A percentile compares a stretch with the other conserved stretches of the same genome.
phyloP scores from a whole-genome alignment of 208 protist species.

The Crithidia bombi region DNA sequence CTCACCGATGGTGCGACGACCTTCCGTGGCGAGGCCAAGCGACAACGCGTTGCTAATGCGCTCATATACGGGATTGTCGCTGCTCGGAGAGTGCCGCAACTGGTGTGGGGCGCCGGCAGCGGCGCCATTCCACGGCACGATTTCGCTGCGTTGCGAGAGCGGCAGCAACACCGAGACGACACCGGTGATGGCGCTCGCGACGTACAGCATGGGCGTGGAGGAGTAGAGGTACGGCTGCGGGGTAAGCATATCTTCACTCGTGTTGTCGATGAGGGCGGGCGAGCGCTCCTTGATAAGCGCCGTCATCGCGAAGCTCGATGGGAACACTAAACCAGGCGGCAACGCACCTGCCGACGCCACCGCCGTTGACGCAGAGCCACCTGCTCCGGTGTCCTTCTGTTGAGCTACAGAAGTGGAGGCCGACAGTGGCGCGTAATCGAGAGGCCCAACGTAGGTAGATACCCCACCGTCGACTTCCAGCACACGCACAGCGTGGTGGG shows the following conservation, averaged over 20 bases:
- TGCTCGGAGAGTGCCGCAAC: not conserved
- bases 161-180: slow-evolving; percentile 41
- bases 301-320: slow-evolving; percentile 25
- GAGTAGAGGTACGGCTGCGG: slow-evolving; percentile 54
- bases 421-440: slow-evolving; percentile 32
- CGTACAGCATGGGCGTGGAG: slow-evolving; percentile 37
- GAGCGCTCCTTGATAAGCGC: slow-evolving; percentile 43
- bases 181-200: slow-evolving; percentile 35
- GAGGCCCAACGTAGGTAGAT: slow-evolving; percentile 50
- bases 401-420: not conserved
- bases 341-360: slow-evolving; percentile 18
- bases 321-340: slow-evolving; percentile 28
- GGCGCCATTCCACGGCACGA: slow-evolving; percentile 26
- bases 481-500: slow-evolving; percentile 49
- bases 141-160: slow-evolving; percentile 27
- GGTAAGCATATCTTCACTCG: slow-evolving; percentile 19
- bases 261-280: slow-evolving; percentile 22
- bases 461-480: slow-evolving; percentile 51
- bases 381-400: not conserved
- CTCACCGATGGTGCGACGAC: slow-evolving; percentile 45
- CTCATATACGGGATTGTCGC: not conserved
- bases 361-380: not conserved
- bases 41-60: slow-evolving; percentile 22
- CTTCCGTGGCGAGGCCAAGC: slow-evolving; percentile 39
- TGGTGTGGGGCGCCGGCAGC: not conserved